Conservation (phyloP, 257 asterid species). For the Solanum bukasovii region DNA sequence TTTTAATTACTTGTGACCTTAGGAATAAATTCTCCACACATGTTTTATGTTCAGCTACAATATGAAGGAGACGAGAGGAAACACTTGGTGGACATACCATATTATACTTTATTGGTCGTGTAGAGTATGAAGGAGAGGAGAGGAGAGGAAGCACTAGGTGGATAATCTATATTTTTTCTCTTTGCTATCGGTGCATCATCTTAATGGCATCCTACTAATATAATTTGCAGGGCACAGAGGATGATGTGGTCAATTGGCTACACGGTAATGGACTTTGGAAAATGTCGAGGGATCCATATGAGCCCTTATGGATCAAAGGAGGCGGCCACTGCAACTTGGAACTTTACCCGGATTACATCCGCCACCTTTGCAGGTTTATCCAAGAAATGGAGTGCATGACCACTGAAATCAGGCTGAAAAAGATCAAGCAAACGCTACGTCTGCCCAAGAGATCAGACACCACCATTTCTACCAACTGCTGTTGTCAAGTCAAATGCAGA, state of each 20-base stretch:
- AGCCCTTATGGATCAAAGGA: slow-evolving; percentile 96
- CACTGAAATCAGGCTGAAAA: slow-evolving; percentile 49
- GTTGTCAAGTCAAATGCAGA: slow-evolving; percentile 41
- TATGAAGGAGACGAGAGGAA: too few relatives aligned
- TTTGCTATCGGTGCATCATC: neutral
- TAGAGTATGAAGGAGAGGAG: neutral
- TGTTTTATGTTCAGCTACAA: neutral
- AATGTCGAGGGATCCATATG: slow-evolving; percentile 82
- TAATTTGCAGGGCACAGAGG: slow-evolving; percentile 82
- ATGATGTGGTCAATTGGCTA: slow-evolving; percentile 86
- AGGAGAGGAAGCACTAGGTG: neutral
- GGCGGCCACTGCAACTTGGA: slow-evolving; percentile 99
- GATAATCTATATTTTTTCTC: neutral
- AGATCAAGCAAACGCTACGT: slow-evolving; percentile 42
- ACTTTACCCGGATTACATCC: slow-evolving; percentile 90
- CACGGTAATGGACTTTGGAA: slow-evolving; percentile 86
- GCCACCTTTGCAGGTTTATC: slow-evolving; percentile 70
- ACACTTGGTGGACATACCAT: too few relatives aligned
- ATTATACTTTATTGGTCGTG: too few relatives aligned
- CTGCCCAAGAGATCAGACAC: slow-evolving; percentile 19
- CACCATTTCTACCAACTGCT: slow-evolving; percentile 14
- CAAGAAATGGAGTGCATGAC: slow-evolving; percentile 89
- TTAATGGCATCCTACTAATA: neutral
- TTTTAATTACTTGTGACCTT: neutral
- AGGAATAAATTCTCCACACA: neutral